A percentile compares a stretch with the other conserved stretches of the same genome.
phyloP scores from a whole-genome alignment of 2,329 filamentous ascomycete genomes.

The Penicillium sp. region DNA sequence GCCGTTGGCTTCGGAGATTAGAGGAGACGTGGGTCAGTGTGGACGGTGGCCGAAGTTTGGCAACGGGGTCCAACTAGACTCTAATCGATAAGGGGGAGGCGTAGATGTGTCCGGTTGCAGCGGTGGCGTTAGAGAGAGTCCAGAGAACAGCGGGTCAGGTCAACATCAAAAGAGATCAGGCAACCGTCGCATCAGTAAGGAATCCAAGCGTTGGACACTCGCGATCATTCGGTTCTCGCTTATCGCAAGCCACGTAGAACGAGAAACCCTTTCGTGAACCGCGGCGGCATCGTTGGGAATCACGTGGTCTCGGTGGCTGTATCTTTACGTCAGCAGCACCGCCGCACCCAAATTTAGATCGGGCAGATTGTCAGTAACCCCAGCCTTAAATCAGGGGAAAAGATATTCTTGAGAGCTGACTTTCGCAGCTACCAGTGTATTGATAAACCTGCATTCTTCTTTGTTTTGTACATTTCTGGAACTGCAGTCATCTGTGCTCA shows the following conservation, averaged over 20 bases:
- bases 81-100: constrained; percentile 39
- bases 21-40: constrained; percentile 1
- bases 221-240: neutral
- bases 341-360: constrained; percentile 15
- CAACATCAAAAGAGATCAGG: neutral
- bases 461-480: neutral
- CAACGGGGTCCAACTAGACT: constrained; percentile 9
- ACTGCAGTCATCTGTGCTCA: neutral
- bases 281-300: neutral
- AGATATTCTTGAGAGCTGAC: neutral
- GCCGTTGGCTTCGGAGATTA: constrained; percentile 1
- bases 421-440: neutral
- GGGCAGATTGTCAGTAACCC: neutral
- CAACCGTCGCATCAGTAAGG: neutral
- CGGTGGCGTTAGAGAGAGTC: neutral
- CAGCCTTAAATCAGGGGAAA: constrained; percentile 7
- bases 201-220: neutral
- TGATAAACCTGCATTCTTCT: neutral
- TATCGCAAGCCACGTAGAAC: constrained; percentile 7
- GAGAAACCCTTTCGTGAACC: constrained; percentile 18
- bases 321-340: constrained; percentile 17
- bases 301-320: constrained; percentile 22
- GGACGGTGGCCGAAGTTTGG: constrained; percentile 17
- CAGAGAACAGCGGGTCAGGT: neutral
- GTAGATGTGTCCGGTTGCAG: constrained; percentile 29